Base-by-base conservation (phyloP, 2,329 filamentous ascomycete species). In the Didymella arachidicola region DNA sequence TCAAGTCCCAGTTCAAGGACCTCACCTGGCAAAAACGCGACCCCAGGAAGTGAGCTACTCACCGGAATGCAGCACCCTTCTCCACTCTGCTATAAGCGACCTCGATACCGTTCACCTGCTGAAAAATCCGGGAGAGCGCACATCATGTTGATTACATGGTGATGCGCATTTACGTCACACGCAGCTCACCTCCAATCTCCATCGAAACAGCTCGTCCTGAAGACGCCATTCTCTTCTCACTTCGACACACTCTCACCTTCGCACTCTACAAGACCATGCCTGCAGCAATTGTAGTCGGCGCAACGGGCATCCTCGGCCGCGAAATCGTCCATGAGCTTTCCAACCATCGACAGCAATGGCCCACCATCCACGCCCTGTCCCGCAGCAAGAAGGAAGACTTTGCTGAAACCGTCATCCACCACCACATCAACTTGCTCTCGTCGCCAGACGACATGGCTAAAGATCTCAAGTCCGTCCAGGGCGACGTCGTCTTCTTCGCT, bases 1-100 rank as follows among this genome's bases (percentile, higher is more conserved):
- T 87, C 41, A 82, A 79, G 64, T 72, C 78, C 7, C 81, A 84
- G 59, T 76, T 83, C 49, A 62, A 64, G 39, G 73, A 75, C 14
- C 65, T 76, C 30, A 74, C 72, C n/a, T 76, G 73, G 74, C 74
- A 75, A 56, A 75, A 75, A 46, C 70, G 69, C 30, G 59, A 60
- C 12, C 71, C 69, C 16, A 69, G 68, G 8, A 65, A 68, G 61
- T 54, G 47, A 66, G 10, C 36, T 4, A 4, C 11, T 18, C n/a
- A 39, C 16, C 34, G 5, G 7, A n/a, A 18, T 6, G 16, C 19
- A 39, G 7, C 36, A 19, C 36, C 19, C n/a, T 39, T 7, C 12
- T 5, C 7, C 7, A 14, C 32, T n/a, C 32, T 36, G 14, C 30
- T 14, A 36, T 2, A 8, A n/a, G 6, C 32, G 32, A 36, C 14